phyloP scores from a whole-genome alignment of 148 eudicot species.

The Agrostemma githago region DNA sequence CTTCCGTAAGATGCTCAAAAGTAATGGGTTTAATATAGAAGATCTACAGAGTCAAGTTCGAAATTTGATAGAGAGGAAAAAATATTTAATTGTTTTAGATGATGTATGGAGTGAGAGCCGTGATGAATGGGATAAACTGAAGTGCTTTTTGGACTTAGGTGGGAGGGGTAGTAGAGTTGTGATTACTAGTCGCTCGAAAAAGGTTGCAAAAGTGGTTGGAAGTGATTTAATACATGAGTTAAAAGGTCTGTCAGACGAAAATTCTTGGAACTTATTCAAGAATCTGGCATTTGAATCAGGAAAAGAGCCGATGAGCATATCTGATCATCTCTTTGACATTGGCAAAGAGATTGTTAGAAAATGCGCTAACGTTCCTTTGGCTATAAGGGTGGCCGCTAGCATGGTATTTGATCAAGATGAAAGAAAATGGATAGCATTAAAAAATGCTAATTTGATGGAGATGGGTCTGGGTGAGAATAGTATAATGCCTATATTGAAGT shows the following conservation, averaged over 20 bases:
- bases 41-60: constrained; percentile 17
- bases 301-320: not conserved
- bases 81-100: constrained; percentile 22
- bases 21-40: not conserved
- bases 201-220: constrained; percentile 11
- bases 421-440: constrained; percentile 21
- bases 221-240: constrained; percentile 7
- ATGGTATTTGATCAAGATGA: constrained; percentile 14
- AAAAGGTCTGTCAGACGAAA: constrained; percentile 21
- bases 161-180: constrained; percentile 18
- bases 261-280: constrained; percentile 29
- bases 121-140: constrained; percentile 15
- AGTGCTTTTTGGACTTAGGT: constrained; percentile 6
- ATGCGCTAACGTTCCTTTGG: constrained; percentile 28
- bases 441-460: constrained; percentile 6
- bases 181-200: constrained; percentile 22
- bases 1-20: constrained; percentile 9
- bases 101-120: constrained; percentile 23
- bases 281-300: constrained; percentile 17
- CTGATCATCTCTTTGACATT: constrained; percentile 3
- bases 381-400: constrained; percentile 24
- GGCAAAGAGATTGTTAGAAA: constrained; percentile 29
- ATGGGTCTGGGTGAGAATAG: constrained; percentile 4
- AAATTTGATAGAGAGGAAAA: constrained; percentile 7
- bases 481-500: constrained; percentile 17